A percentile compares a stretch with the other conserved stretches of the same genome.
These are phyloP conservation scores for Aspergillus sp. DNA, from an alignment of 2,329 filamentous ascomycete species.

Conservation along the genomic window DNA sequence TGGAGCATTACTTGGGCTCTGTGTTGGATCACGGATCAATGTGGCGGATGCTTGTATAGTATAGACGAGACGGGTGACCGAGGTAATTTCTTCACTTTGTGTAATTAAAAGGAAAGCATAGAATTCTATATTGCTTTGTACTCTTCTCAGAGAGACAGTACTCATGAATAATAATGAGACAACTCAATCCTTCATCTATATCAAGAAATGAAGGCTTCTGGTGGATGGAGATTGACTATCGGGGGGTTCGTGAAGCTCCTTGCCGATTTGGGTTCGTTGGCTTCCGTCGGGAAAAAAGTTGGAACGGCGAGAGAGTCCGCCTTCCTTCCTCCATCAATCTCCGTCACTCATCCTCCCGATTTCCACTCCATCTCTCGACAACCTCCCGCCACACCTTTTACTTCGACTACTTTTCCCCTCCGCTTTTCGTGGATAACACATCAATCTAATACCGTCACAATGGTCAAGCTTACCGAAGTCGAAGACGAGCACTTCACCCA, in stretches of 20 bases:
- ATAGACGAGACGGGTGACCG: conserved; percentile 4
- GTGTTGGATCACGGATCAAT: background rate
- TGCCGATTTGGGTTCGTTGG: conserved; percentile 28
- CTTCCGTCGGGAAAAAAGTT: conserved; percentile 39
- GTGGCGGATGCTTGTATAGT: conserved; percentile 9
- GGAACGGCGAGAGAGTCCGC: conserved; percentile 23
- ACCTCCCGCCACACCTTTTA: conserved; percentile 1
- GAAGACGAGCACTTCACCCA: conserved; percentile 91
- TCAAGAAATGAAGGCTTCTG: background rate
- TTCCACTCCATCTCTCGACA: conserved; percentile 9
- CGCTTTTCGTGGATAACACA: conserved; percentile 2
- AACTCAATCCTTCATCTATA: background rate
- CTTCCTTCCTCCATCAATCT: conserved; percentile 26
- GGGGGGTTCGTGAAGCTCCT: conserved; percentile 28
- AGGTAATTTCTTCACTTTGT: conserved; percentile 15
- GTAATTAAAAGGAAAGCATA: conserved; percentile 19
- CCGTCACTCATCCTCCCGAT: conserved; percentile 11
- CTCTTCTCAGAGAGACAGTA: conserved; percentile 8
- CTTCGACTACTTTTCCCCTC: conserved; percentile 8
- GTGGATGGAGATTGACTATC: background rate
- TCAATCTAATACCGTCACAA: conserved; percentile 43
- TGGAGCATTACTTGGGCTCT: background rate
- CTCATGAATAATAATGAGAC: no score
- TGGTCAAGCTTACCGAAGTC: conserved; percentile 97
- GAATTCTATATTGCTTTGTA: conserved; percentile 8